Percentiles rank a stretch among this genome's conserved stretches.
phyloP scores from a whole-genome alignment of 768 basidiomycete species.

The Naganishia friedmannii region DNA sequence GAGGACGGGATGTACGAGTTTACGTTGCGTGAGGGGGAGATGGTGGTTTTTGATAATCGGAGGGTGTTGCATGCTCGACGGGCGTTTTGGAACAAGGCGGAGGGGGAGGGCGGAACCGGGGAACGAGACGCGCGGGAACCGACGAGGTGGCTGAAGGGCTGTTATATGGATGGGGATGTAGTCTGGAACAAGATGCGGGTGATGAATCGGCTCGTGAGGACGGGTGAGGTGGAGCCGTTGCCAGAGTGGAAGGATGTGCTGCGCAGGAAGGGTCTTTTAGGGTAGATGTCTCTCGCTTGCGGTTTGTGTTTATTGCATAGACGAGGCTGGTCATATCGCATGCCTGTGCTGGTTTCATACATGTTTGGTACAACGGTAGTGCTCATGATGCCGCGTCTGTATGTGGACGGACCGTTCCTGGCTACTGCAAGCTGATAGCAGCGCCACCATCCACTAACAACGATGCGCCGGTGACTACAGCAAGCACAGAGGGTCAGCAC shows the following conservation, averaged over 20 bases:
- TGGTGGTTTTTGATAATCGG: slow-evolving; percentile 87
- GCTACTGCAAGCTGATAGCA: slow-evolving; percentile 66
- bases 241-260: slow-evolving; percentile 7
- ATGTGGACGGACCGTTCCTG: no score
- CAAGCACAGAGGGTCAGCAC: slow-evolving; percentile 1
- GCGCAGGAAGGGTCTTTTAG: background rate
- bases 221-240: slow-evolving; percentile 13
- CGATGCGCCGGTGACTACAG: slow-evolving; percentile 62
- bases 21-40: slow-evolving; percentile 74
- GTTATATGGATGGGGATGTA: slow-evolving; percentile 59
- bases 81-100: slow-evolving; percentile 59
- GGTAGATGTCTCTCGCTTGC: no score
- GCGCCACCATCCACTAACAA: slow-evolving; percentile 70
- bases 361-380: no score
- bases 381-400: no score
- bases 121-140: slow-evolving; percentile 52
- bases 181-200: slow-evolving; percentile 56
- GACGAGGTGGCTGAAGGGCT: slow-evolving; percentile 83
- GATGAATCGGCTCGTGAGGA: slow-evolving; percentile 20
- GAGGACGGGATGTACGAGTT: slow-evolving; percentile 61
- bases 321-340: background rate
- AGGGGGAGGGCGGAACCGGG: slow-evolving; percentile 22
- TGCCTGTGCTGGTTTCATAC: background rate
- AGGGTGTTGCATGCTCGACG: slow-evolving; percentile 82
- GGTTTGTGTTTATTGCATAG: no score